Base-by-base conservation (phyloP, 768 basidiomycete species). In the Leccinellum rugosiceps region DNA sequence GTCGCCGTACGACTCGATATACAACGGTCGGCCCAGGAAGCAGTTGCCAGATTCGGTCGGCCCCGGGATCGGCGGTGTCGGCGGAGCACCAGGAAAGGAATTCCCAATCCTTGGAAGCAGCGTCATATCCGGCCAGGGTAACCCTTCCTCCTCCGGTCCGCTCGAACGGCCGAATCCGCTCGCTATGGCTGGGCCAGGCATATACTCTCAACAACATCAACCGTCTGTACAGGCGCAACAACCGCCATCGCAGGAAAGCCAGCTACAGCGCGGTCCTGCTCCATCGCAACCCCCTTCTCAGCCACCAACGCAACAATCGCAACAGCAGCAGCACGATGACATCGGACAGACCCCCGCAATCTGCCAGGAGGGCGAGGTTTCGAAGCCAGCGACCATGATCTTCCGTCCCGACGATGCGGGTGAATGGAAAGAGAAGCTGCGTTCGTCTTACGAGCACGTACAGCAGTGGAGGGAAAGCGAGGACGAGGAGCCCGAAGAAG, bases 381-480 rank as follows among this genome's bases (percentile, higher is more conserved):
- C 60, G 2, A 69, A 68, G 19, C 63, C 53, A 4, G 25, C 83
- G n/a, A 90, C 88, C 19, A 84, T 90, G 11, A 94, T 96, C 56
- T 96, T 93, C 75, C 80, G 90, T 53, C 91, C 94, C 2, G 92
- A 94, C 62, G 88, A 88, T 57, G 84, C 84, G 21, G 86, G 85
- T 19, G 90, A 92, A 63, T 98, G 94, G 94, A 87, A 83, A 70
- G 91, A 93, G 72, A 86, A 82, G 70, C 67, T 90, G 54, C 80
- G 87, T 52, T 74, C 81, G 54, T 81, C 86, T 28, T 85, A 87
- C 63, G 85, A 87, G 48, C 72, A 72, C 4, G 66, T 72, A 19
- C 71, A 67, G 28, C 63, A 64, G 32, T 72, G 67, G 78, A 68
- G 63, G 38, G 86, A 85, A 78, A 79, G 68, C 73, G 79, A 58